Conservation (phyloP, 768 basidiomycete species). For the Fistulinella prunicolor region DNA sequence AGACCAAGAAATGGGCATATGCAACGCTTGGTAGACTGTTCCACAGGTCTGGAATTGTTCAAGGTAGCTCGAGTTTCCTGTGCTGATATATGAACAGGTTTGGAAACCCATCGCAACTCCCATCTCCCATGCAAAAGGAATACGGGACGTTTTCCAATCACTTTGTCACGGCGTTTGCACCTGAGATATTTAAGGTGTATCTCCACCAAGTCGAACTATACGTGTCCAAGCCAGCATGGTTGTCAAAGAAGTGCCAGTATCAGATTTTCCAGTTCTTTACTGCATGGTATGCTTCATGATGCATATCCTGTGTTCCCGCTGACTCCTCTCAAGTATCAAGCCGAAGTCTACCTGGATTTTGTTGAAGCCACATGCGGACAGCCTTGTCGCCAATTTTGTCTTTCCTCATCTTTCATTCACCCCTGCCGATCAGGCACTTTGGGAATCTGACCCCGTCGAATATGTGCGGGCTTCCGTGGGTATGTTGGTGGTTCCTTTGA, state of each 20-base stretch:
- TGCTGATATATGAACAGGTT: conserved; percentile 44
- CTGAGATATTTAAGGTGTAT: conserved; percentile 83
- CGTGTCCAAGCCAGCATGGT: conserved; percentile 72
- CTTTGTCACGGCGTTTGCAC: conserved; percentile 76
- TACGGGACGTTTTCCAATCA: conserved; percentile 73
- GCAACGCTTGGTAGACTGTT: conserved; percentile 76
- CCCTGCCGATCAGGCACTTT: conserved; percentile 59
- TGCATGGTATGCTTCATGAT: conserved; percentile 62
- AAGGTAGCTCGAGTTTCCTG: not conserved
- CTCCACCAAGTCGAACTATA: conserved; percentile 62
- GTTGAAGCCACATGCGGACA: conserved; percentile 81
- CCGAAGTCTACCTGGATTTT: conserved; percentile 89
- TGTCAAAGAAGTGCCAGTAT: conserved; percentile 81
- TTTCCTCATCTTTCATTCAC: conserved; percentile 88
- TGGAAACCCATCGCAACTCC: conserved; percentile 86
- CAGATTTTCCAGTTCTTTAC: conserved; percentile 84
- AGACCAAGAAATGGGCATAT: conserved; percentile 92
- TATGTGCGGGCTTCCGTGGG: conserved; percentile 76
- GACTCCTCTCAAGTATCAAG: conserved; percentile 62
- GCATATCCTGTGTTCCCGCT: conserved; percentile 1
- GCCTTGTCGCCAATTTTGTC: conserved; percentile 73
- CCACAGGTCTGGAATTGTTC: conserved; percentile 48
- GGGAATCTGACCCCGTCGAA: conserved; percentile 82
- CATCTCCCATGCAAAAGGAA: conserved; percentile 62
- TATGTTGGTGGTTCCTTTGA: conserved; percentile 30